Conservation (phyloP, 805 yeast genomes). For the Saccharomycopsis sp. region DNA sequence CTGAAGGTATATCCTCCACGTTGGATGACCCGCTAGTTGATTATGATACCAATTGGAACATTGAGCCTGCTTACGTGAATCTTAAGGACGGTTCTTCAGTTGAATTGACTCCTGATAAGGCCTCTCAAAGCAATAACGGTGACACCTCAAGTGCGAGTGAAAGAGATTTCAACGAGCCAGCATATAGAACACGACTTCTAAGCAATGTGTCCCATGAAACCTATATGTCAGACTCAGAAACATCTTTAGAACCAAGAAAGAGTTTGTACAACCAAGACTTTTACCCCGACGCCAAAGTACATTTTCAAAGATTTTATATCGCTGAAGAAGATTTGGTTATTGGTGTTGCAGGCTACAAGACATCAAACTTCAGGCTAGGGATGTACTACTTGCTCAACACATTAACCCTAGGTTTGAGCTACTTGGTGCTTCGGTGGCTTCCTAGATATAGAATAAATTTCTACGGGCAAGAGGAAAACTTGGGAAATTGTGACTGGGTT, state of each 20-base stretch:
- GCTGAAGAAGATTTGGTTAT: conserved; percentile 94
- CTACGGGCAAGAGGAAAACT: conserved; percentile 54
- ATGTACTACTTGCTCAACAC: conserved; percentile 48
- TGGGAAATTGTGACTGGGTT: conserved; percentile 86
- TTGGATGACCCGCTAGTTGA: conserved; percentile 56
- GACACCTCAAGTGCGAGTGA: background rate
- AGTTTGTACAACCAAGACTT: conserved; percentile 24
- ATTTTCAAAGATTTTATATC: conserved; percentile 75
- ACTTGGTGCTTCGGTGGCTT: conserved; percentile 72
- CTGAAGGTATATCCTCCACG: conserved; percentile 77
- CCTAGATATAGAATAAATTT: conserved; percentile 65
- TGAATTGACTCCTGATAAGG: background rate
- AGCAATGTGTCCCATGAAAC: conserved; percentile 19
- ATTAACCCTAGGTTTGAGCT: conserved; percentile 62
- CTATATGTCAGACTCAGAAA: conserved; percentile 1
- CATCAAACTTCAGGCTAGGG: conserved; percentile 37
- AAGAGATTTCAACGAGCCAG: conserved; percentile 10
- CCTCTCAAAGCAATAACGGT: background rate
- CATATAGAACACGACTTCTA: conserved; percentile 15
- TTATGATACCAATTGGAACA: conserved; percentile 69
- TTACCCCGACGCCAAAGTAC: conserved; percentile 36
- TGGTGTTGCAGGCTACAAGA: conserved; percentile 84
- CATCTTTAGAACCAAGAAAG: conserved; percentile 16
- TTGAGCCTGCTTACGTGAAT: conserved; percentile 19
- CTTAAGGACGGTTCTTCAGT: too few relatives aligned